Base-by-base conservation (phyloP, 768 basidiomycete genomes). In the Neoboletus brunneissimus region DNA sequence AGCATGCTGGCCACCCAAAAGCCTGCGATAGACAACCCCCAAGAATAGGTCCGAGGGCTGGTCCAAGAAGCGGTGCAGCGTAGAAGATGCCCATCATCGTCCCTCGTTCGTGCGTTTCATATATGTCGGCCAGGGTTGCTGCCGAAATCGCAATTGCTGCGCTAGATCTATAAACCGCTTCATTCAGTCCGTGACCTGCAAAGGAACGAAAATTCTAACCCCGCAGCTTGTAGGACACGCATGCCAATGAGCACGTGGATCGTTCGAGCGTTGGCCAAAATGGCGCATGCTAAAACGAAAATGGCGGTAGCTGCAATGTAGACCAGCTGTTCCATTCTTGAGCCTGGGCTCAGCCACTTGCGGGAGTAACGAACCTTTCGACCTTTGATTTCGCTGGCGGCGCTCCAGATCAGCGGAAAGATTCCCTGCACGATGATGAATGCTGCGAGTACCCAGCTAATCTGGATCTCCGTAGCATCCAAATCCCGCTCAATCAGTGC, bases 31-130 rank as follows among this genome's bases (percentile, higher is more conserved):
- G 72, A 5, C 72, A 78, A 0, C 90, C 89, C 2, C 90, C 90
- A 44, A 91, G 61, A 20, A 91, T 78, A 6, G 89, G 87, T 0
- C 88, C 89, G 4, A 89, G 61, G n/a, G 81, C 79, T 10, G 85
- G 84, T 3, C 90, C 91, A 20, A 94, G 80, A 20, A 92, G 79
- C 0, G 90, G 90, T 18, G 91, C 85, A 13, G 85, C 84, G 61
- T 88, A 92, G 71, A 86, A 93, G 9, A 91, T 75, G 1, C 91
- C 91, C 81, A 93, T 87, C 79, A 82, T 87, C 20, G 79, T 82
- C 5, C 91, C 91, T 49, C 91, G 78, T 66, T 91, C 86, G 12
- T 78, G 75, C 0, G 87, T 82, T 25, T 90, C 88, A 61, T 83
- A 91, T 4, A 91, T 85, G 66, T 91, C 89, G 1, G 88, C 88